Conservation (phyloP, 2,329 filamentous ascomycete species). For the Aspergillus sp. region DNA sequence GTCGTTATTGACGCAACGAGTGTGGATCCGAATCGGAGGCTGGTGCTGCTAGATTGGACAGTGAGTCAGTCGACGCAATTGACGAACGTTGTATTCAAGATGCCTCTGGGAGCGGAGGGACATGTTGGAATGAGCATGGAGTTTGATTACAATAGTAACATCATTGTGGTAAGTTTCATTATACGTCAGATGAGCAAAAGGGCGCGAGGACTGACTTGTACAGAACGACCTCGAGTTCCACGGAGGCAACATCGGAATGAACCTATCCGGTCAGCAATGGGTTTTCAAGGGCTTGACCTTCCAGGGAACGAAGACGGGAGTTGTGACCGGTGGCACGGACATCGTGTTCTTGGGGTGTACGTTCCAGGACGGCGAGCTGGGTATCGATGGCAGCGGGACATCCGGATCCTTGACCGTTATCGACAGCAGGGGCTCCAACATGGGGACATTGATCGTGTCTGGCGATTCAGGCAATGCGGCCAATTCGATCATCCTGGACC, state of each 20-base stretch:
- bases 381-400: constrained; percentile 17
- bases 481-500: constrained; percentile 23
- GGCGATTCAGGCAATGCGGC: constrained; percentile 23
- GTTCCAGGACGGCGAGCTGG: constrained; percentile 16
- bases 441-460: constrained; percentile 13
- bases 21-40: constrained; percentile 15
- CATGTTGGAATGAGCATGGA: constrained; percentile 30
- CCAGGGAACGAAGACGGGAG: constrained; percentile 50
- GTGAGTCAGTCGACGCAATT: constrained; percentile 33
- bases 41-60: constrained; percentile 33
- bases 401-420: constrained; percentile 18
- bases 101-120: constrained; percentile 23
- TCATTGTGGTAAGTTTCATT: constrained; percentile 20
- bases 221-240: constrained; percentile 20
- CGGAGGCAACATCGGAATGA: constrained; percentile 24
- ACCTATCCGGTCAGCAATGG: constrained; percentile 26
- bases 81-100: constrained; percentile 31
- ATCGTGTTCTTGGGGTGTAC: constrained; percentile 18
- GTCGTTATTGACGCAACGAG: constrained; percentile 31
- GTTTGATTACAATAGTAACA: constrained; percentile 20
- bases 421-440: constrained; percentile 8
- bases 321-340: constrained; percentile 37
- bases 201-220: constrained; percentile 1
- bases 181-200: neutral
- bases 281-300: constrained; percentile 46